Evolutionary conservation across 108 stramenopile genomes (phyloP).

Genomic region (Mayamaea pseudoterrestris): DNA sequence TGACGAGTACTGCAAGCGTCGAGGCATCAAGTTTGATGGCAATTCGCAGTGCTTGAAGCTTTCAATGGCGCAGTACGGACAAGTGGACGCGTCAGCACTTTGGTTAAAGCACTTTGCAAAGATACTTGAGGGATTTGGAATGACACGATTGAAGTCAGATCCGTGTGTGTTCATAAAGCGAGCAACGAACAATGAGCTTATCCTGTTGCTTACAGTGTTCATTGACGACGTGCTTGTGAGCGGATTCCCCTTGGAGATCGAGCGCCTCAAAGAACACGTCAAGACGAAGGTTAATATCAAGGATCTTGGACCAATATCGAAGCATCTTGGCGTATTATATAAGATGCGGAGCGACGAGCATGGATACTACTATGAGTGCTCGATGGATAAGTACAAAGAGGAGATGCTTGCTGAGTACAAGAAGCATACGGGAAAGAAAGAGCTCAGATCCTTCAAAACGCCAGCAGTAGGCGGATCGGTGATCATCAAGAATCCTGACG

Average conservation of each 20-base stretch:
- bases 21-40: constrained; percentile 7
- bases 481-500: constrained; percentile 1
- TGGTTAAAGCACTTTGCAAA: neutral
- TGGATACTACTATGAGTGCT: neutral
- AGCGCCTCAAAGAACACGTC: constrained; percentile 8
- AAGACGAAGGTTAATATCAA: constrained; percentile 6
- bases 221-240: constrained; percentile 13
- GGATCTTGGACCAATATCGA: constrained; percentile 10
- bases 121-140: neutral
- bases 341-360: neutral
- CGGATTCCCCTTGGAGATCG: neutral
- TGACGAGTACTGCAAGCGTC: too few species aligned
- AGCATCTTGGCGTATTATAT: constrained; percentile 16
- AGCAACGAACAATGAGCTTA: neutral
- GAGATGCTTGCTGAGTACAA: neutral
- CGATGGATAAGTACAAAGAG: constrained; percentile 1
- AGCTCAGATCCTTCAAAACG: too few species aligned
- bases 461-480: too few species aligned
- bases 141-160: neutral
- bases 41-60: neutral
- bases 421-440: neutral
- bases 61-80: constrained; percentile 10
- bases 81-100: constrained; percentile 1
- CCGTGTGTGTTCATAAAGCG: neutral
- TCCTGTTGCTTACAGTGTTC: constrained; percentile 1